A percentile compares a stretch with the other conserved stretches of the same genome.
phyloP scores from a whole-genome alignment of 495 filamentous ascomycete species.

The Xylaria bambusicola region DNA sequence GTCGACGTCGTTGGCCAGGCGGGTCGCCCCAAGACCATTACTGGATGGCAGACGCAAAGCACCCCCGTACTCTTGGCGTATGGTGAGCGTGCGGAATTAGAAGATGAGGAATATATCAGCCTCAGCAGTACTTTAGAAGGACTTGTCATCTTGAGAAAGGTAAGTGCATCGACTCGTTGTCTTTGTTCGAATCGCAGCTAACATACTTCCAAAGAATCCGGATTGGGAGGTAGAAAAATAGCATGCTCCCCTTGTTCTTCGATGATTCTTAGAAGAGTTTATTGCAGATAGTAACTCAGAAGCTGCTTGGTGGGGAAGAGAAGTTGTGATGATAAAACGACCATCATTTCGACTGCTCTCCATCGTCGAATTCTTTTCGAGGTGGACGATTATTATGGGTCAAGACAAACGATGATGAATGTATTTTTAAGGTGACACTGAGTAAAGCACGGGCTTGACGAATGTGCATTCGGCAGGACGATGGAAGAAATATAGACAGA shows the following conservation, averaged over 20 bases:
- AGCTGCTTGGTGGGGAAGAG: too few relatives aligned
- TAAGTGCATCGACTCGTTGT: conserved; percentile 40
- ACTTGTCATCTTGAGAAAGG: conserved; percentile 94
- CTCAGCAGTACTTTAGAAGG: conserved; percentile 90
- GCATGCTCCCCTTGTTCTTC: not conserved
- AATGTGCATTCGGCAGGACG: too few relatives aligned
- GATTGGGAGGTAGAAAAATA: conserved; percentile 51
- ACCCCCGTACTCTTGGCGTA: conserved; percentile 91
- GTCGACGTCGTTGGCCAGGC: conserved; percentile 98
- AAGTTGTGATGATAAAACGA: too few relatives aligned
- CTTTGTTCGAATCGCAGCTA: conserved; percentile 13
- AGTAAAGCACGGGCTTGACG: conserved; percentile 5
- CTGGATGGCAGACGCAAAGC: conserved; percentile 98
- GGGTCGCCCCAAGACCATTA: conserved; percentile 96
- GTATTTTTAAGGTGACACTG: conserved; percentile 14
- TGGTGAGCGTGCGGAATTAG: conserved; percentile 93
- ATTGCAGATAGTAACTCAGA: too few relatives aligned
- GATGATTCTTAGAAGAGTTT: too few relatives aligned
- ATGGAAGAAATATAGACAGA: too few relatives aligned
- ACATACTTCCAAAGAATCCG: conserved; percentile 42
- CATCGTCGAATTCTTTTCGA: too few relatives aligned
- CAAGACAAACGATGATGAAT: not conserved
- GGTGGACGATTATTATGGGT: too few relatives aligned
- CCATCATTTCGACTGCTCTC: too few relatives aligned
- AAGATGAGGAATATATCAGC: conserved; percentile 95